Percentiles rank a stretch among this genome's conserved stretches.
These are phyloP conservation scores for Fusarium ramigenum DNA, from an alignment of 2,329 filamentous ascomycete genomes.

Conservation along the genomic window DNA sequence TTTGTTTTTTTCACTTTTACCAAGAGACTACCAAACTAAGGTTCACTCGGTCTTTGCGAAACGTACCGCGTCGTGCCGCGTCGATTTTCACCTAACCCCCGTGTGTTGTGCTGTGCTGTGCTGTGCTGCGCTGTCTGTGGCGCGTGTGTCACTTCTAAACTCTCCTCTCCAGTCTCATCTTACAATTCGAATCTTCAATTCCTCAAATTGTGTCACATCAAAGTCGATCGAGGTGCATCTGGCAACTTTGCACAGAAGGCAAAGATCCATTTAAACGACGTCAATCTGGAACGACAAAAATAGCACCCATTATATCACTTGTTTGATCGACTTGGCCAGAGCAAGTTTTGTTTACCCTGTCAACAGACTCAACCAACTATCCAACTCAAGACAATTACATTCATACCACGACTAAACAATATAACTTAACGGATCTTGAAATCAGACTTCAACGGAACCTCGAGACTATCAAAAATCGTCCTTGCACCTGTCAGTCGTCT, in stretches of 20 bases:
- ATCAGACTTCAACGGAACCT: background rate
- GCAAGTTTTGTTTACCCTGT: constrained; percentile 19
- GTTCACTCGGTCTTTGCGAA: constrained; percentile 8
- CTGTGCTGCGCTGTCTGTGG: background rate
- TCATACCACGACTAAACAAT: background rate
- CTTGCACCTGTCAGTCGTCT: constrained; percentile 25
- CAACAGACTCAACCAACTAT: background rate
- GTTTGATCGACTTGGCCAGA: constrained; percentile 26
- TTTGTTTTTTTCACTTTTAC: background rate
- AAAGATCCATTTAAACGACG: background rate
- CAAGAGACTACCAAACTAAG: background rate
- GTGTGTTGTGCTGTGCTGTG: background rate
- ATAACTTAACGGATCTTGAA: background rate
- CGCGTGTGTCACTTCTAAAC: constrained; percentile 16
- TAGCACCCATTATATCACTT: constrained; percentile 15
- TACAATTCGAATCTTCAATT: background rate
- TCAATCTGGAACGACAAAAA: constrained; percentile 23
- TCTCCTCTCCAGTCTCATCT: background rate
- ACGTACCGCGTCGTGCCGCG: constrained; percentile 29
- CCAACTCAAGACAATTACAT: background rate
- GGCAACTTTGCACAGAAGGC: background rate
- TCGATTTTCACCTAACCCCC: background rate
- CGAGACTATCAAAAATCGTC: background rate
- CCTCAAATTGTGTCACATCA: background rate
- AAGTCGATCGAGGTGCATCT: background rate